Percentiles rank a stretch among this genome's conserved stretches.
Evolutionary conservation across 1,284 basidiomycete species (phyloP).

Genomic region (Veloporphyrellus conicus): DNA sequence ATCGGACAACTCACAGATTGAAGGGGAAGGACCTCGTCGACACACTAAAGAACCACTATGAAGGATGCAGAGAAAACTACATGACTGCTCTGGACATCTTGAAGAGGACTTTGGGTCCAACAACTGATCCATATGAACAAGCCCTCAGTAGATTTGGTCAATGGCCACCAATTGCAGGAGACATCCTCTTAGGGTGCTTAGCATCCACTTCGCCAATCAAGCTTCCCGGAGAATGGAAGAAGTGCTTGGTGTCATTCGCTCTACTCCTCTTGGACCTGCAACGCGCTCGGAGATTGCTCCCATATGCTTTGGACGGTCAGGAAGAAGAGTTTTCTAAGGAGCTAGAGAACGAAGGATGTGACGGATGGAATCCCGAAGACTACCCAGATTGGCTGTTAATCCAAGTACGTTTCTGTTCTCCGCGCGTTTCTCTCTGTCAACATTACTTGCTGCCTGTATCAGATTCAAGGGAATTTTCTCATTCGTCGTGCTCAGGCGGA

Average conservation of each 20-base stretch:
- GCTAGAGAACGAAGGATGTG: constrained; percentile 19
- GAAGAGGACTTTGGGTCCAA: background rate
- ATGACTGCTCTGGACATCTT: background rate
- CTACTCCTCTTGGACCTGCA: constrained; percentile 31
- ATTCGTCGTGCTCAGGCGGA: constrained; percentile 37
- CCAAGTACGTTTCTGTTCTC: constrained; percentile 29
- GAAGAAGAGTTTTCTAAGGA: background rate
- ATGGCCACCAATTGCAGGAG: constrained; percentile 28
- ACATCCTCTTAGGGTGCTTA: constrained; percentile 23
- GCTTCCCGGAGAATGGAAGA: constrained; percentile 25
- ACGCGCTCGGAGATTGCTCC: constrained; percentile 4
- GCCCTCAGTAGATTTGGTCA: background rate
- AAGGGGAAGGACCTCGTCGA: background rate
- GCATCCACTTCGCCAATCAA: constrained; percentile 8
- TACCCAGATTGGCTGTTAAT: constrained; percentile 44
- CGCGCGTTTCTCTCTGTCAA: background rate
- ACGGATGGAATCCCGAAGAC: constrained; percentile 11
- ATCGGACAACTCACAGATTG: background rate
- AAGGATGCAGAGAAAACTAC: background rate
- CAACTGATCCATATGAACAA: background rate
- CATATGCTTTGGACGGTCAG: background rate
- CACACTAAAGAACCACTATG: background rate
- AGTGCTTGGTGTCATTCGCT: constrained; percentile 28
- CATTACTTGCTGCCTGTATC: background rate
- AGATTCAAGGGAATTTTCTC: constrained; percentile 43